Evolutionary conservation across 2,329 filamentous ascomycete genomes (phyloP).

Genomic region (Talaromyces sp.): DNA sequence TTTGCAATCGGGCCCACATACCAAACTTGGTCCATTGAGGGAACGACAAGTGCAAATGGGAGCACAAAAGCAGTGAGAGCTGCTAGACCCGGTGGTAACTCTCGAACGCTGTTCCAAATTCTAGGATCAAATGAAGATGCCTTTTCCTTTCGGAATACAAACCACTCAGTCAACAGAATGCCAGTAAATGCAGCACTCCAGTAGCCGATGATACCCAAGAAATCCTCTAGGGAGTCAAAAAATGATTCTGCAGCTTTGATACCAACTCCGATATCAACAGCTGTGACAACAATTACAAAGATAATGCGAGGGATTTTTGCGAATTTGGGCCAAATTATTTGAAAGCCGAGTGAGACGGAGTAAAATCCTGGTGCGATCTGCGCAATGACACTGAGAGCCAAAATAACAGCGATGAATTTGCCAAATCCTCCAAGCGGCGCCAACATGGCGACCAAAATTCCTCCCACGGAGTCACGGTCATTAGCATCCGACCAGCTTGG

Average conservation of each 20-base stretch:
- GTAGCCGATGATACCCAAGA: slow-evolving; percentile 66
- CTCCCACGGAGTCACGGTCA: slow-evolving; percentile 64
- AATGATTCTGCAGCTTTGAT: slow-evolving; percentile 67
- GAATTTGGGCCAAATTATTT: slow-evolving; percentile 59
- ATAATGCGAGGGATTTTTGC: slow-evolving; percentile 63
- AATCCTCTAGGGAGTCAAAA: slow-evolving; percentile 60
- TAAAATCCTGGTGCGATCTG: slow-evolving; percentile 73
- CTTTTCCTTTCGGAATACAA: slow-evolving; percentile 60
- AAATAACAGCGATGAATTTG: slow-evolving; percentile 65
- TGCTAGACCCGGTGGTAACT: slow-evolving; percentile 62
- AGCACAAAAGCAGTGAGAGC: slow-evolving; percentile 61
- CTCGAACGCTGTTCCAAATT: slow-evolving; percentile 55
- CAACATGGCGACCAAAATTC: slow-evolving; percentile 62
- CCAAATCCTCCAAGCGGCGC: slow-evolving; percentile 62
- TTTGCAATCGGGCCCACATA: slow-evolving; percentile 64
- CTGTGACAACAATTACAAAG: slow-evolving; percentile 62
- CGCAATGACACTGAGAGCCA: slow-evolving; percentile 64
- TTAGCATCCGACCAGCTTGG: slow-evolving; percentile 25
- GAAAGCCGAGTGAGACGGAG: slow-evolving; percentile 64
- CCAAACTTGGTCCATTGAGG: slow-evolving; percentile 71
- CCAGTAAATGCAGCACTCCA: slow-evolving; percentile 72
- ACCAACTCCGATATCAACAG: slow-evolving; percentile 64
- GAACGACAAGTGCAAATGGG: slow-evolving; percentile 62
- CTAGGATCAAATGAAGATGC: slow-evolving; percentile 57
- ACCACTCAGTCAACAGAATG: slow-evolving; percentile 63